Base-by-base conservation (phyloP, 1,139 yeast genomes). In the Saccharomyces hybrid region DNA sequence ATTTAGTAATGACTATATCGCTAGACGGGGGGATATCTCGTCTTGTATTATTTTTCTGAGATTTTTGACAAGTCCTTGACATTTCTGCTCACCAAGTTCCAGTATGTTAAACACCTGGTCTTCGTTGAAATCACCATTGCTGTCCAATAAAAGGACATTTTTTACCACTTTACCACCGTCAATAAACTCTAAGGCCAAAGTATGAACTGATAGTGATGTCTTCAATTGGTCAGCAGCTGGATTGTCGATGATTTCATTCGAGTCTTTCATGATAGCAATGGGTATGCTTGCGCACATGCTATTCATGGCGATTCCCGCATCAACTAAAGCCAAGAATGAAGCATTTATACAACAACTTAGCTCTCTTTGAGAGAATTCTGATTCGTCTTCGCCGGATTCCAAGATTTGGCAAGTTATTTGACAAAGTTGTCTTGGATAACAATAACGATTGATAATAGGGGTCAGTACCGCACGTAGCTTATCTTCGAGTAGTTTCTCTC, bases 321-420 rank as follows among this genome's bases (percentile, higher is more conserved):
- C 93, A 1, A 89, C 67, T 51, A 91, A 75, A 0, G 96, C 96
- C 61, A 87, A 72, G 58, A 77, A 82, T 4, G 84, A 74, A 9
- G 90, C 82, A 68, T 91, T 91, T 49, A 91, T 76, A 14, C 88
- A 84, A 1, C 86, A 82, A 48, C 84, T 78, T 48, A 89, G 72
- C 66, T 89, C 96, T 55, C 80, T 75, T 52, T 76, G 62, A 2
- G 72, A 61, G 55, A 71, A 72, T 27, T 58, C 60, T n/a, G 65
- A 57, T 7, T 64, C 71, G 34, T 73, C 71, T 55, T 78, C 82
- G 54, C 86, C 87, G 27, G 82, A 70, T 55, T 85, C 82, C 52
- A 89, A 71, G 52, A 90, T 77, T 70, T 93, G 99, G n/a, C 88
- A 83, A 28, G 88, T 93, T 2, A 93, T 77, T 67, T 90, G 97